phyloP scores from a whole-genome alignment of 352 stramenopile genomes.

The Pythium plurisporium region DNA sequence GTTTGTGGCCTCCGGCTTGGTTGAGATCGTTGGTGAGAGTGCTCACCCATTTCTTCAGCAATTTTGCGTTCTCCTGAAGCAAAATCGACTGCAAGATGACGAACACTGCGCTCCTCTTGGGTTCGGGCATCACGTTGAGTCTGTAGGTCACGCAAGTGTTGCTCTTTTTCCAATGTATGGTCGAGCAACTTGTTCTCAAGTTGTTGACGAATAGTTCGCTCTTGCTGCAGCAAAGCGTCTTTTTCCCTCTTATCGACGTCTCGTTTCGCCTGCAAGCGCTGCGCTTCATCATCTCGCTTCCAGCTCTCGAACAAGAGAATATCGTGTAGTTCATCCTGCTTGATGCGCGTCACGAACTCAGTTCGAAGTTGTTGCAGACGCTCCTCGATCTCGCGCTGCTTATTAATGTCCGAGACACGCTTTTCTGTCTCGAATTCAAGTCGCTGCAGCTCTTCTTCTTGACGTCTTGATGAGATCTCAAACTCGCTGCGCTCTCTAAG shows the following conservation, averaged over 20 bases:
- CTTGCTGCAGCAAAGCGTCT: constrained; percentile 39
- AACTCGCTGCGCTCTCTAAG: constrained; percentile 61
- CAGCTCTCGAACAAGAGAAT: constrained; percentile 65
- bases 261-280: constrained; percentile 28
- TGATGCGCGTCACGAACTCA: constrained; percentile 67
- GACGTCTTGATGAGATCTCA: constrained; percentile 57
- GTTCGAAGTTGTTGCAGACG: constrained; percentile 53
- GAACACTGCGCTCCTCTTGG: constrained; percentile 1
- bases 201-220: constrained; percentile 45
- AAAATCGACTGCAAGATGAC: background rate
- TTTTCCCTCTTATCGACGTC: constrained; percentile 39
- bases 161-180: constrained; percentile 24
- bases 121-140: constrained; percentile 16
- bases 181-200: constrained; percentile 22
- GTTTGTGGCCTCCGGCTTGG: background rate
- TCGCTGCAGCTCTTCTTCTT: constrained; percentile 73
- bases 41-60: background rate
- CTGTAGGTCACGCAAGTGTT: constrained; percentile 18
- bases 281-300: constrained; percentile 64
- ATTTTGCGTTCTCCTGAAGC: constrained; percentile 3
- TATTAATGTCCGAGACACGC: constrained; percentile 52
- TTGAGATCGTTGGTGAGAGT: background rate
- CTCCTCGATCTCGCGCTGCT: constrained; percentile 61
- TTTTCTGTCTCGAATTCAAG: constrained; percentile 72
- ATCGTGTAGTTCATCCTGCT: constrained; percentile 71